A percentile compares a stretch with the other conserved stretches of the same genome.
These are phyloP conservation scores for Ceratorhiza oryzae-sativae DNA, from an alignment of 1,284 basidiomycete genomes.

Conservation along the genomic window DNA sequence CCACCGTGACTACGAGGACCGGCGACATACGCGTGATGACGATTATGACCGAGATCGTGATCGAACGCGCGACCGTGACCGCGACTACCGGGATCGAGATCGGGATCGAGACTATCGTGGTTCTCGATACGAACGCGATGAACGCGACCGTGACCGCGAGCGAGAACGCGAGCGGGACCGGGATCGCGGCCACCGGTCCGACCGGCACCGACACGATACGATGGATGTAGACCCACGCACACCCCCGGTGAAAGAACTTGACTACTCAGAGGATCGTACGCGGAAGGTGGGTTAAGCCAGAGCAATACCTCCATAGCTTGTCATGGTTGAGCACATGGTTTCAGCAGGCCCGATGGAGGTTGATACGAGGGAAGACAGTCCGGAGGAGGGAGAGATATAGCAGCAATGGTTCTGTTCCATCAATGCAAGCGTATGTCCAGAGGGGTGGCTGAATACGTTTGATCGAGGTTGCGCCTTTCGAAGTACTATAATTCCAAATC, in stretches of 20 bases:
- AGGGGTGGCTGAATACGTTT: no score
- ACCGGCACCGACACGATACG: slow-evolving; percentile 49
- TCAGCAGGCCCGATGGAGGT: slow-evolving; percentile 31
- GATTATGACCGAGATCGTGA: slow-evolving; percentile 53
- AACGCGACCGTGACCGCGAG: slow-evolving; percentile 51
- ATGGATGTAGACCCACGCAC: slow-evolving; percentile 30
- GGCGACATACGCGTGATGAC: slow-evolving; percentile 44
- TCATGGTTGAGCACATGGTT: neutral
- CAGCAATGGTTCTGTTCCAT: no score
- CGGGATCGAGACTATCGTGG: slow-evolving; percentile 43
- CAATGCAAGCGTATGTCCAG: no score
- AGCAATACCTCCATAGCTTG: neutral
- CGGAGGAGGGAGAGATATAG: slow-evolving; percentile 82
- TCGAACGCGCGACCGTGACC: slow-evolving; percentile 46
- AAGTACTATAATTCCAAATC: no score
- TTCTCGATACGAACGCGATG: slow-evolving; percentile 35
- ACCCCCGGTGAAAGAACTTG: slow-evolving; percentile 42
- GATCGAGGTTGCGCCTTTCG: no score
- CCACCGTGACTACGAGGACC: slow-evolving; percentile 45
- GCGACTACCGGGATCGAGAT: slow-evolving; percentile 42
- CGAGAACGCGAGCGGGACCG: slow-evolving; percentile 53
- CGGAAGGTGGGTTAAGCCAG: slow-evolving; percentile 64
- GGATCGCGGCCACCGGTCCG: slow-evolving; percentile 58
- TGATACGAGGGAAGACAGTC: slow-evolving; percentile 62
- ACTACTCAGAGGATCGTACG: slow-evolving; percentile 51